A percentile compares a stretch with the other conserved stretches of the same genome.
Evolutionary conservation across 164 flowering plant genomes (phyloP).

Genomic region (grape (Vitis vinifera)): ASM3070453v1 NC_081810.1:21288501-21289000

Average conservation of each 20-base stretch:
- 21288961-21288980: neutral
- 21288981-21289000: neutral
- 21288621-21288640: slow-evolving; percentile 61
- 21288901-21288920: neutral
- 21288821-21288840: slow-evolving; percentile 63
- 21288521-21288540: slow-evolving; percentile 72
- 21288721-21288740: slow-evolving; percentile 76
- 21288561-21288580: slow-evolving; percentile 68
- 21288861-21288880: slow-evolving; percentile 67
- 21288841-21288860: slow-evolving; percentile 99
- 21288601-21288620: slow-evolving; percentile 17
- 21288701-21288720: slow-evolving; percentile 73
- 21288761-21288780: neutral
- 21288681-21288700: slow-evolving; percentile 62
- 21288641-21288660: slow-evolving; percentile 41
- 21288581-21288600: slow-evolving; percentile 39
- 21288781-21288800: neutral
- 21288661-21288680: slow-evolving; percentile 39
- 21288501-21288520: slow-evolving; percentile 60
- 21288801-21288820: slow-evolving; percentile 17
- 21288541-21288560: slow-evolving; percentile 76
- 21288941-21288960: neutral
- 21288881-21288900: slow-evolving; percentile 16
- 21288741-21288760: neutral
- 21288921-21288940: neutral